Conservation (phyloP, 805 yeast species). For the Candida multigemmis region DNA sequence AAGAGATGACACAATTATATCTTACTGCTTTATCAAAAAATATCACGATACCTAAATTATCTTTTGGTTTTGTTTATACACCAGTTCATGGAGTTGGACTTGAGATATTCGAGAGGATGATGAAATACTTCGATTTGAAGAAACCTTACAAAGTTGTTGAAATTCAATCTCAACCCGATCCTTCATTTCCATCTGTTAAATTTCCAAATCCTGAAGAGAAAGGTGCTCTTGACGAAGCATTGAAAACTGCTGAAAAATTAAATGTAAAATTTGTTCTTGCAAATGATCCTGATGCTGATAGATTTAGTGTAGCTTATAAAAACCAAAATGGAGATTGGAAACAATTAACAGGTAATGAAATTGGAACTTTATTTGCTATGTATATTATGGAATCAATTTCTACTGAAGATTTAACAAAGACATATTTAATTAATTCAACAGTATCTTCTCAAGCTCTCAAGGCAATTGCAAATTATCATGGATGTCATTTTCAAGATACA, state of each 20-base stretch:
- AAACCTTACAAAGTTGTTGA: conserved; percentile 27
- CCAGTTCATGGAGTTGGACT: conserved; percentile 95
- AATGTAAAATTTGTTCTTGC: conserved; percentile 59
- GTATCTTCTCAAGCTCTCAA: conserved; percentile 81
- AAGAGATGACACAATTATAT: conserved; percentile 35
- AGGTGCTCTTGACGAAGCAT: conserved; percentile 78
- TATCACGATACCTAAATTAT: conserved; percentile 18
- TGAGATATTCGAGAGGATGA: conserved; percentile 41
- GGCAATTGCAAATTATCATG: conserved; percentile 54
- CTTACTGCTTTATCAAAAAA: conserved; percentile 12
- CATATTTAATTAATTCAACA: conserved; percentile 74
- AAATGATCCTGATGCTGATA: conserved; percentile 95
- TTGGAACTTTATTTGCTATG: conserved; percentile 78
- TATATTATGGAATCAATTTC: conserved; percentile 36
- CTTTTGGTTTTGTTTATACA: conserved; percentile 64
- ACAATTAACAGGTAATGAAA: conserved; percentile 86
- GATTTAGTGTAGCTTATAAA: conserved; percentile 76
- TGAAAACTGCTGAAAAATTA: conserved; percentile 44
- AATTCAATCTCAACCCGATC: conserved; percentile 71
- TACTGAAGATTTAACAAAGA: conserved; percentile 14
- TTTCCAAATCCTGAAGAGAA: conserved; percentile 96
- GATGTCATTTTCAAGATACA: conserved; percentile 67
- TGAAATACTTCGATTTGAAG: conserved; percentile 25
- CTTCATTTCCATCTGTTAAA: conserved; percentile 73
- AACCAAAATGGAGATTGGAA: conserved; percentile 41